These are phyloP conservation scores for Daldinia loculata DNA, from an alignment of 495 filamentous ascomycete species.

Conservation along the genomic window DNA sequence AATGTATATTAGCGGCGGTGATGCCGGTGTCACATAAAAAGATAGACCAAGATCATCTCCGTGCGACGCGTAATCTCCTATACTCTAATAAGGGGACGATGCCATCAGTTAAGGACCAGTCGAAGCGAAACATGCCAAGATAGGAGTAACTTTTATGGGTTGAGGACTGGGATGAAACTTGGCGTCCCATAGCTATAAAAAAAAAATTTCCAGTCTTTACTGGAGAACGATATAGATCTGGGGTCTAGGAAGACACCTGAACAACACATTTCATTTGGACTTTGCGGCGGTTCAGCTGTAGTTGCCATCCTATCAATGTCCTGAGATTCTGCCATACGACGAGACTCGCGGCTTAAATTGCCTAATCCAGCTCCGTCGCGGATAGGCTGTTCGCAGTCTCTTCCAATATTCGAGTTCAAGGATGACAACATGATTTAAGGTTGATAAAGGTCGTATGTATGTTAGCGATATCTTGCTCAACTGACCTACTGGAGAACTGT, in stretches of 20 bases:
- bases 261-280: not conserved
- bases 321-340: not conserved
- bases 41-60: constrained; percentile 17
- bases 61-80: constrained; percentile 27
- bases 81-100: constrained; percentile 11
- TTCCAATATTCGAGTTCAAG: not conserved
- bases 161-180: constrained; percentile 25
- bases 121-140: constrained; percentile 41
- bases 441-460: not conserved
- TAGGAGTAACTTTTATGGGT: constrained; percentile 14
- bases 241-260: constrained; percentile 1
- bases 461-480: not conserved
- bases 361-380: not conserved
- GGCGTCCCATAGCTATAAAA: constrained; percentile 14
- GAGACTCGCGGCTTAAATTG: not conserved
- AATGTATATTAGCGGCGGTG: not conserved
- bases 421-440: not conserved
- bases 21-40: constrained; percentile 6
- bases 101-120: constrained; percentile 20
- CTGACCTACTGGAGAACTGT: not conserved
- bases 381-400: not conserved
- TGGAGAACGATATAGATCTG: not conserved
- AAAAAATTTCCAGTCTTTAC: constrained; percentile 1
- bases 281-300: not conserved
- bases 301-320: not conserved